Base-by-base conservation (phyloP, 2,329 filamentous ascomycete species). In the Stachybotrys echinatus region DNA sequence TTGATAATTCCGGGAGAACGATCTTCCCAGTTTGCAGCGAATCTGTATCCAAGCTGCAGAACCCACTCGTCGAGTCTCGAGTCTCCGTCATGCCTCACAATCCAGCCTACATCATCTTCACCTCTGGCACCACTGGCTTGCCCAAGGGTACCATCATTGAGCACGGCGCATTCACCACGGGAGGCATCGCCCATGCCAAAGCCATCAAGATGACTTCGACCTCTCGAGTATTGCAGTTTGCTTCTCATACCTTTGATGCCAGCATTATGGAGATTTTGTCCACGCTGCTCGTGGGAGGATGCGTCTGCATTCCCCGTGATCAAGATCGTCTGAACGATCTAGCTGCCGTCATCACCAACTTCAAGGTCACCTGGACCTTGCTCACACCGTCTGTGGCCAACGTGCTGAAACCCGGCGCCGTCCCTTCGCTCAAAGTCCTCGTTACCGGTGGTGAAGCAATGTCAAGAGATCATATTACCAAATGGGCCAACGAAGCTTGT, bases 51-150 rank as follows among this genome's bases (percentile, higher is more conserved):
- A 14, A 10, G n/a, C 20, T 45, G 6, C 42, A 19, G 23, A 5
- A n/a, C n/a, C 27, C 27, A 34, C 27, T 3, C 10, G 10, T 34
- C 14, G 10, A 34, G 27, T 34, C 27, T 34, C 27, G 14, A 34
- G 27, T 46, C 6, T 6, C 34, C n/a, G 23, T 44, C 8, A 46
- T 5, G 6, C 48, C 48, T 12, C 20, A 20, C 17, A 23, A 52
- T 14, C 43, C 50, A 6, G 49, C 50, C 4, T 60, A 55, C 44
- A 47, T 57, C 2, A 45, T 59, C 21, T 61, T 61, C 47, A 61
- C 58, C 10, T 59, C 56, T 6, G 59, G 58, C 8, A 61, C 54
- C 39, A 61, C 59, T 1, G 59, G 58, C n/a, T 49, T 49, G 17
- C 58, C 59, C 4, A 62, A 62, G 42, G 59, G 59, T 6, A 52